Conservation (phyloP, 208 protist species). For the Crithidia sp. region DNA sequence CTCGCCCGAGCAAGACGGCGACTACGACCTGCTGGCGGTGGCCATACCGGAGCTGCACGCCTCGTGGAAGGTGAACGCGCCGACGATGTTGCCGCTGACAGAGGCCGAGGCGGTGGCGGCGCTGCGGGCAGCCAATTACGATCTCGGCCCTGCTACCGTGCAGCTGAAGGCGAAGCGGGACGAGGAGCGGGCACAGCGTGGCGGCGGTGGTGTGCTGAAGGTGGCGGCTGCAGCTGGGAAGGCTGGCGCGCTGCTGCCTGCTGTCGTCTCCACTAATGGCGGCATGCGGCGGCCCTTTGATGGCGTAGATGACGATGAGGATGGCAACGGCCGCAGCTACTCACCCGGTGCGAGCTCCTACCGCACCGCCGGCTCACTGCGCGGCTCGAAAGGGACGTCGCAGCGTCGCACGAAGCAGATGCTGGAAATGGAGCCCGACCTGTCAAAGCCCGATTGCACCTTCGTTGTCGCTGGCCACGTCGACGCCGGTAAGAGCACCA, state of each 20-base stretch:
- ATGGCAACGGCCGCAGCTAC: constrained; percentile 13
- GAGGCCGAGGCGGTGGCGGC: constrained; percentile 53
- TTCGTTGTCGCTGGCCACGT: constrained; percentile 90
- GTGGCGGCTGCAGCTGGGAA: constrained; percentile 22
- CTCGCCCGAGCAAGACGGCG: constrained; percentile 38
- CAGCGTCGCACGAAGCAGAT: constrained; percentile 39
- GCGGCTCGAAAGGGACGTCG: constrained; percentile 25
- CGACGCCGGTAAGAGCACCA: constrained; percentile 89
- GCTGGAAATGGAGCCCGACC: constrained; percentile 41
- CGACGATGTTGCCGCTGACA: constrained; percentile 39
- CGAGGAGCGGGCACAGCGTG: constrained; percentile 32
- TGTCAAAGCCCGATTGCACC: constrained; percentile 74
- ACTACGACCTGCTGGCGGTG: constrained; percentile 61
- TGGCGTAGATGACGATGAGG: constrained; percentile 1
- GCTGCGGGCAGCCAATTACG: constrained; percentile 70
- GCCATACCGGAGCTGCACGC: constrained; percentile 45
- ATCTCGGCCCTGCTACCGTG: constrained; percentile 37
- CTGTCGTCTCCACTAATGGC: not conserved
- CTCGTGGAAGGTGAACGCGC: constrained; percentile 45
- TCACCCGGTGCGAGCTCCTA: constrained; percentile 18
- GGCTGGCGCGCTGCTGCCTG: not conserved
- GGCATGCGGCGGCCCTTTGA: not conserved
- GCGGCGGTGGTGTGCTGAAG: constrained; percentile 29
- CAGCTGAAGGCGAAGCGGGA: constrained; percentile 37
- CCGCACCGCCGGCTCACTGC: constrained; percentile 16